These are phyloP conservation scores for Apostasia shenzhenica DNA, from an alignment of 106 monocot species.

Conservation along the genomic window DNA sequence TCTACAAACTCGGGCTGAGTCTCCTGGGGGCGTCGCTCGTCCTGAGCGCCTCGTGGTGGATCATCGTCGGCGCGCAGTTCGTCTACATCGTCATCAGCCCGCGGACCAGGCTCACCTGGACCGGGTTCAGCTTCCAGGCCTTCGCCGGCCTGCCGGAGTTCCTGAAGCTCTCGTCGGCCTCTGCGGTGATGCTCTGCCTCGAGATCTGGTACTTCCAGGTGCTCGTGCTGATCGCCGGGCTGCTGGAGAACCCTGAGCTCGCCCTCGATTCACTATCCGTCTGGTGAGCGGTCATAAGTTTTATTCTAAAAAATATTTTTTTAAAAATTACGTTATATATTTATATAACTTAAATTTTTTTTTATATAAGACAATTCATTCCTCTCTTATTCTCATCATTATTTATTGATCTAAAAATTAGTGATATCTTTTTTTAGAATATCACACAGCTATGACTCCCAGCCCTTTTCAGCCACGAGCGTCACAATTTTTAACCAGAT, in stretches of 20 bases:
- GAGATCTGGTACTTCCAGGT: conserved; percentile 48
- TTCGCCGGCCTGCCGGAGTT: conserved; percentile 18
- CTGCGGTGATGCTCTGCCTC: conserved; percentile 73
- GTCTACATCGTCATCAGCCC: conserved; percentile 20
- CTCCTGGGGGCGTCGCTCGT: conserved; percentile 42
- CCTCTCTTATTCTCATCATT: too few species aligned
- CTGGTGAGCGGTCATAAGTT: conserved; percentile 25
- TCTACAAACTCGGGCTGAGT: conserved; percentile 31
- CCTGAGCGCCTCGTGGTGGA: conserved; percentile 39
- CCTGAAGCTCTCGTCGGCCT: conserved; percentile 36
- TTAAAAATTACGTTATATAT: too few species aligned
- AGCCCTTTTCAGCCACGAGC: too few species aligned
- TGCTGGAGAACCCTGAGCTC: conserved; percentile 34
- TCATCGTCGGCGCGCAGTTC: conserved; percentile 28
- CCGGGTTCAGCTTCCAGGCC: conserved; percentile 18
- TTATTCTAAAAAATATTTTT: too few species aligned
- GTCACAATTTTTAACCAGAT: too few species aligned
- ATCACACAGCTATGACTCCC: too few species aligned
- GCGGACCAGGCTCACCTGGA: conserved; percentile 13
- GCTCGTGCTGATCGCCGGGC: conserved; percentile 36
- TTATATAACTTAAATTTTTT: too few species aligned
- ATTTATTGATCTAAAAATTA: too few species aligned
- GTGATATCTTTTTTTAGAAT: too few species aligned
- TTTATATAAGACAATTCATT: too few species aligned
- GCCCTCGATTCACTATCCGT: conserved; percentile 62